Percentiles rank a stretch among this genome's conserved stretches.
Conservation (phyloP, 768 basidiomycete species). For the Macrolepiota fuliginosa region DNA sequence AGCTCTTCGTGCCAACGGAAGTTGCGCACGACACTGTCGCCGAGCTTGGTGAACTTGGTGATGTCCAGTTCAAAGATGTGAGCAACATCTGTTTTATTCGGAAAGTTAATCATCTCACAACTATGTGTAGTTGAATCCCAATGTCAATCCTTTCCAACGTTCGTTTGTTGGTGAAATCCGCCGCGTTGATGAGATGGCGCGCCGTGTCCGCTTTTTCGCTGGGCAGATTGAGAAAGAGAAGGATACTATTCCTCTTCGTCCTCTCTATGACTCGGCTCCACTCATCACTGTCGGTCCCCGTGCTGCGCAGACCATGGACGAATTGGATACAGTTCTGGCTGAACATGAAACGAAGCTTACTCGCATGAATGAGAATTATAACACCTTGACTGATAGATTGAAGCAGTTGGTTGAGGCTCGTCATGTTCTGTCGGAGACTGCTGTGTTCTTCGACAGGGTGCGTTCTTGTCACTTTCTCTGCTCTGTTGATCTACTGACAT, state of each 20-base stretch:
- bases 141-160: slow-evolving; percentile 96
- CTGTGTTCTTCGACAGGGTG: slow-evolving; percentile 91
- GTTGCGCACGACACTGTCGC: slow-evolving; percentile 96
- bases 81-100: slow-evolving; percentile 21
- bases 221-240: slow-evolving; percentile 85
- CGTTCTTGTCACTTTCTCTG: slow-evolving; percentile 17
- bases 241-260: slow-evolving; percentile 78
- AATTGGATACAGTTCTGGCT: slow-evolving; percentile 81
- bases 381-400: slow-evolving; percentile 80
- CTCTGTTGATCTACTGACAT: slow-evolving; percentile 6
- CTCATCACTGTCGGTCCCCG: slow-evolving; percentile 89
- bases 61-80: slow-evolving; percentile 98
- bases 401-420: slow-evolving; percentile 89
- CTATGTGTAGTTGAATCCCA: slow-evolving; percentile 76
- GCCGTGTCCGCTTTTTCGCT: slow-evolving; percentile 88
- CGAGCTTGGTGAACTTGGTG: slow-evolving; percentile 91
- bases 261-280: slow-evolving; percentile 83
- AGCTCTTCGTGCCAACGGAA: slow-evolving; percentile 96
- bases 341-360: slow-evolving; percentile 83
- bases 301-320: slow-evolving; percentile 90
- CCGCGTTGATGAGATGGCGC: slow-evolving; percentile 93
- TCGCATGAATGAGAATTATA: slow-evolving; percentile 94
- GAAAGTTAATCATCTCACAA: neutral
- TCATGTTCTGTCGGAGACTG: slow-evolving; percentile 94
- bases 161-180: slow-evolving; percentile 97